Evolutionary conservation across 2,329 filamentous ascomycete genomes (phyloP), one percentile per base, ranked within the genome.

Genomic region (Colletotrichum kahawae): DNA sequence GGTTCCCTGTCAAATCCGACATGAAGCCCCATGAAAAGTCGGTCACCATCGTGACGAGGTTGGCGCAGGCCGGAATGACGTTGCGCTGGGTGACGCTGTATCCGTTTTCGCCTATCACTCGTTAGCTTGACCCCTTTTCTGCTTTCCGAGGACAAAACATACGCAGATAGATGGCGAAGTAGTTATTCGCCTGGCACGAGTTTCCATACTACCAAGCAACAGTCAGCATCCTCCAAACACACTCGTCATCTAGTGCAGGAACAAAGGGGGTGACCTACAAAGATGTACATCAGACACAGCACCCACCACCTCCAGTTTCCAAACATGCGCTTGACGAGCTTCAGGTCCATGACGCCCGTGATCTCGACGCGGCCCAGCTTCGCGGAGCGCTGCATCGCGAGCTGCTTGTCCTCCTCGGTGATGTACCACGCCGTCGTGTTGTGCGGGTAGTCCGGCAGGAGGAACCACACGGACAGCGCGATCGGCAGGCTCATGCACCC

Each of bases 401-500:
- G 51, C 12, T 67, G 54, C 16, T 77, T 70, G 48, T 82, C 81
- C 31, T 77, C 76, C 13, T 77, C 70, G 34, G 77, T 80, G 14
- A 82, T 74, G 36, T 78, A 82, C 78, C 77, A 80, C 9, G 81
- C 75, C 29, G 67, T 77, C 10, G 78, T 60, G 36, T 76, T 81
- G 57, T 80, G 77, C 12, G 81, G 81, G 14, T 78, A 78, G 51
- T 82, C 81, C 1, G 81, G 80, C 2, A 82, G 78, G 13, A 82
- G 71, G 65, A 79, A 78, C 65, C 74, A 82, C 5, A 77, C 79
- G 4, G 76, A 78, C n/a, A 82, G 24, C 2, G 78, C 81, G 38
- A 82, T 77, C 3, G 81, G 80, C 6, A 81, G 71, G 5, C 79
- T 79, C 79, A 82, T 82, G 60, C 81, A 81, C 66, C 77, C 65